A percentile compares a stretch with the other conserved stretches of the same genome.
Evolutionary conservation across 495 filamentous ascomycete genomes (phyloP).

Genomic region (Lasiosphaeria hispida): DNA sequence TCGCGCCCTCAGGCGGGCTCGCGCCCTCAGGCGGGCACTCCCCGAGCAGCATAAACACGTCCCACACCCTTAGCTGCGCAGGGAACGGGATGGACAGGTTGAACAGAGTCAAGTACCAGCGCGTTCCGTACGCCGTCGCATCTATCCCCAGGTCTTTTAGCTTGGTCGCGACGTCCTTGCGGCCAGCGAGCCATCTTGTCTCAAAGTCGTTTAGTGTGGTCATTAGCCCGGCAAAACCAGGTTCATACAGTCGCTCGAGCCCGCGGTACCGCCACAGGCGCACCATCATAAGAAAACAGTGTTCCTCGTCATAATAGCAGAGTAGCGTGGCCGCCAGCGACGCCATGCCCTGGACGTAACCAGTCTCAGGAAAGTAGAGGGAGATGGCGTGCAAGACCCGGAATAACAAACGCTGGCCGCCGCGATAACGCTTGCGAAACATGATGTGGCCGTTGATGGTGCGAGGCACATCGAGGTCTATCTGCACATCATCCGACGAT

Average conservation of each 20-base stretch:
- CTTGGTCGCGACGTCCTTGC: constrained; percentile 68
- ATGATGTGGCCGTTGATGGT: constrained; percentile 97
- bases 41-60: constrained; percentile 96
- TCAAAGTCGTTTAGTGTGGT: constrained; percentile 85
- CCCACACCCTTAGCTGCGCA: constrained; percentile 97
- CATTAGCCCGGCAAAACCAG: constrained; percentile 86
- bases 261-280: constrained; percentile 87
- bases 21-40: constrained; percentile 47
- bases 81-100: constrained; percentile 95
- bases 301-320: constrained; percentile 95
- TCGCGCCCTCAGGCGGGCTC: constrained; percentile 20
- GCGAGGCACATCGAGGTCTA: constrained; percentile 93
- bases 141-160: constrained; percentile 78
- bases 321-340: constrained; percentile 88
- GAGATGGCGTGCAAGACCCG: constrained; percentile 86
- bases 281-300: constrained; percentile 90
- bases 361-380: constrained; percentile 84
- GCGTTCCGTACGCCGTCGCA: constrained; percentile 87
- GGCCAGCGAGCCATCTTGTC: constrained; percentile 70
- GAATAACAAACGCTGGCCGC: constrained; percentile 88
- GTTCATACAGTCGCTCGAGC: constrained; percentile 76
- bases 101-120: constrained; percentile 98
- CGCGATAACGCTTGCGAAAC: constrained; percentile 90
- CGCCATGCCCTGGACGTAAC: constrained; percentile 99
- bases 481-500: constrained; percentile 92